Base-by-base conservation (phyloP, 108 stramenopile genomes). In the Skeletonema tropicum region DNA sequence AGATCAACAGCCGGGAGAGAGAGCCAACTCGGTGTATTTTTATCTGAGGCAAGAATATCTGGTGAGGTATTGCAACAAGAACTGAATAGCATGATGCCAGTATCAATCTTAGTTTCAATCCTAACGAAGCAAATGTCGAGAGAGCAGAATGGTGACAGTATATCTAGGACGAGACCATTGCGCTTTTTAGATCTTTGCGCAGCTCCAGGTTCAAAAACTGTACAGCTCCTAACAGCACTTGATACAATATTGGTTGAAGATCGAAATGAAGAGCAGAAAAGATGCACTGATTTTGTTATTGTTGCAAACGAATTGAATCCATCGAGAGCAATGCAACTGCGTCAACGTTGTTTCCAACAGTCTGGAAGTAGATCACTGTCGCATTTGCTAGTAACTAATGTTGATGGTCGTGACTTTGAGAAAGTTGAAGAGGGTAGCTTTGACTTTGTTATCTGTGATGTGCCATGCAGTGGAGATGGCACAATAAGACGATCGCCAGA, bases 121-220 rank as follows among this genome's bases (percentile, higher is more conserved):
- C 39, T 68, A n/a, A 68, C 57, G 49, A 68, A 30, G 62, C 14
- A 33, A 4, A 64, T 21, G 25, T 1, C 2, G 38, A 39, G 12
- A 39, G 38, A 39, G 0, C 38, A 39, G 11, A 11, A 12, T 39
- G 1, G 0, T 39, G 38, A 12, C 38, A 39, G 38, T 39, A 11
- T 10, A 11, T 39, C 11, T 39, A 39, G 38, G 9, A 39, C 38
- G 38, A 39, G 38, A 39, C 38, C 38, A 11, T 11, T 71, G 5
- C 36, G 64, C 25, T 64, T 85, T 10, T 68, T 83, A 31, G 85
- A 85, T 57, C 32, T 85, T 33, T 85, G 85, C 19, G 79, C 80
- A 2, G 80, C 85, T 42, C 85, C 85, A 6, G 85, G 85, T n/a
- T 73, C 69, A 38, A 85, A 85, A 49, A 78, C 85, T 13, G 59